These are phyloP conservation scores for Geotrichum reessii DNA, from an alignment of 1,139 yeast genomes.

Conservation along the genomic window DNA sequence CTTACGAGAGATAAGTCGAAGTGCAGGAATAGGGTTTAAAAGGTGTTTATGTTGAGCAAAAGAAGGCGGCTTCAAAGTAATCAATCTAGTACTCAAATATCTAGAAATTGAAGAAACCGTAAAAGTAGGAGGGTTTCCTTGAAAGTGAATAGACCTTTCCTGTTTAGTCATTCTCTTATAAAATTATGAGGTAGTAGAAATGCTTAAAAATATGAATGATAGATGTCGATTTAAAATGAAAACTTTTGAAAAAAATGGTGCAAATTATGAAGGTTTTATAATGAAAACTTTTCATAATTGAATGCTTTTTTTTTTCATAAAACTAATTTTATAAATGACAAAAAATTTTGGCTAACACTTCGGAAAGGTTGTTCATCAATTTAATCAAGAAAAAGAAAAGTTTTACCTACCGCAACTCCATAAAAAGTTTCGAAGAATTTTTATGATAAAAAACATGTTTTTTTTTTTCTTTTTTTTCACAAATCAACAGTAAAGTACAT, in stretches of 20 bases:
- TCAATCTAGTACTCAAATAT: slow-evolving; percentile 42
- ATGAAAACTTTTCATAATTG: too few species aligned
- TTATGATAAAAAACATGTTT: background rate
- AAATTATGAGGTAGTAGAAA: background rate
- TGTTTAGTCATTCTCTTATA: background rate
- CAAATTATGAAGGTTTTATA: background rate
- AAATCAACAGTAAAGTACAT: background rate
- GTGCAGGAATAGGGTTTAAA: slow-evolving; percentile 53
- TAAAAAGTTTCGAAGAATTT: background rate
- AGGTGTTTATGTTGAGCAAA: slow-evolving; percentile 27
- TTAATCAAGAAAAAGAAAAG: background rate
- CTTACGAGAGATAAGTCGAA: slow-evolving; percentile 41
- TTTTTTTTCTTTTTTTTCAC: too few species aligned
- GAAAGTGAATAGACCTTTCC: background rate
- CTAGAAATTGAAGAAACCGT: slow-evolving; percentile 25
- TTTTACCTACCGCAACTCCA: background rate
- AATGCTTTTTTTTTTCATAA: background rate
- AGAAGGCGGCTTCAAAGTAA: slow-evolving; percentile 42
- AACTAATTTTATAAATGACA: background rate
- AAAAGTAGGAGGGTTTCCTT: background rate
- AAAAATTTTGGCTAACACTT: background rate
- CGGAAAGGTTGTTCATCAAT: background rate
- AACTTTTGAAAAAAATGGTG: background rate
- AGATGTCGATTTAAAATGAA: background rate
- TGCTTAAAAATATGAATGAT: background rate